Evolutionary conservation across 1,284 basidiomycete species (phyloP), one percentile per base, ranked within the genome.

Genomic region (Melanopsichium pennsylvanicum): DNA sequence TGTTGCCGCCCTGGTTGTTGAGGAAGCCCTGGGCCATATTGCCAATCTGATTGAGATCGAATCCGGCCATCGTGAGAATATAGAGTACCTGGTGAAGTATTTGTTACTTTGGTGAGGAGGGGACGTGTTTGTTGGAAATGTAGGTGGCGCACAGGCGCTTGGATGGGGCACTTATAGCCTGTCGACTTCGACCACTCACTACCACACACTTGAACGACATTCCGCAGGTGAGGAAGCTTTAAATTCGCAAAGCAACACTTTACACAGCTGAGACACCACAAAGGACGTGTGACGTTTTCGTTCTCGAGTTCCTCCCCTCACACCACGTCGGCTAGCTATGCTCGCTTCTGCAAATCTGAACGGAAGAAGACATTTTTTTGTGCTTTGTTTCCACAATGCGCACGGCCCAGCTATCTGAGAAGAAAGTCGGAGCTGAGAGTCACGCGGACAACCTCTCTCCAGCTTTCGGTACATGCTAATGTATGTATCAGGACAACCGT

Each of bases 11-110:
- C 45, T 61, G 40, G 58, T 49, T 61, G 58, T 68, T 62, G 18
- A 62, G 52, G 59, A 62, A 62, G 47, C 47, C 59, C 45, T 62
- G 59, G 34, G 59, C 59, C 36, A 56, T 63, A 44, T 63, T 56
- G 52, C 60, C 60, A 26, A 63, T 32, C 44, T 63, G 52, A 52
- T 63, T 63, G 37, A 63, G 9, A 36, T 63, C 60, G 60, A 63
- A 56, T 31, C 60, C 60, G 48, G 60, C 56, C 60, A 63, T 63
- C 47, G 36, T 51, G 51, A 16, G 15, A 21, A 19, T n/a, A 18
- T 19, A 21, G 29, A 7, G 33, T 21, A n/a, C n/a, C 18, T n/a
- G 16, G 21, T 27, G 22, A 23, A 29, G 27, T 29, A 8, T 29
- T 29, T 13, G 27, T 29, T 29, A n/a, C n/a, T n/a, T n/a, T n/a